Evolutionary conservation across 2,329 filamentous ascomycete genomes (phyloP).

Genomic region (Ophiosphaerella narmari): DNA sequence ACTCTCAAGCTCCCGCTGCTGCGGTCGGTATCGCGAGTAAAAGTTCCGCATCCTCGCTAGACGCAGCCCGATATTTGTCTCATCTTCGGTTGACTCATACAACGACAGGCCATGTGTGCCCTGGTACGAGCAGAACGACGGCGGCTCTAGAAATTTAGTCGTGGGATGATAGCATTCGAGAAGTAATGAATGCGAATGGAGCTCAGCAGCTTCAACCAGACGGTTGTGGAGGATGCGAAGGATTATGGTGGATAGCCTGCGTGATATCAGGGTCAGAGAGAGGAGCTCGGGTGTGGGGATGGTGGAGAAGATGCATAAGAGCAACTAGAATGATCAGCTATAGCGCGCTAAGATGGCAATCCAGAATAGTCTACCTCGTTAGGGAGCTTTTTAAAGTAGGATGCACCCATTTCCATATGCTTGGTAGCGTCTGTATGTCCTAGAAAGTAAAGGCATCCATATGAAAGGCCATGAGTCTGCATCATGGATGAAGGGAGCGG

Average conservation of each 20-base stretch:
- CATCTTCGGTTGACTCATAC: constrained; percentile 40
- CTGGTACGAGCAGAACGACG: constrained; percentile 69
- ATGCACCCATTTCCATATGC: constrained; percentile 25
- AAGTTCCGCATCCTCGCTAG: constrained; percentile 59
- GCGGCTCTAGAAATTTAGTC: constrained; percentile 69
- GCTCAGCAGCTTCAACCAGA: constrained; percentile 61
- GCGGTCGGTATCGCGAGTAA: constrained; percentile 74
- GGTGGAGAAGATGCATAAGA: constrained; percentile 50
- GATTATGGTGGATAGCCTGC: constrained; percentile 66
- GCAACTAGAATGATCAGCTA: constrained; percentile 40
- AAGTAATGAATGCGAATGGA: constrained; percentile 68
- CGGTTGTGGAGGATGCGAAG: constrained; percentile 68
- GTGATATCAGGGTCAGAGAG: constrained; percentile 62
- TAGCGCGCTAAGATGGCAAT: not conserved
- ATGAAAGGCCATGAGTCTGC: not conserved
- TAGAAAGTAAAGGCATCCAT: not conserved
- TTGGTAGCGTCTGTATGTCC: not conserved
- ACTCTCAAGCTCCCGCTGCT: constrained; percentile 58
- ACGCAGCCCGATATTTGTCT: constrained; percentile 30
- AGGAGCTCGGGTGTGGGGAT: constrained; percentile 53
- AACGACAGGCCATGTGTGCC: constrained; percentile 64
- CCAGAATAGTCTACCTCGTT: constrained; percentile 38
- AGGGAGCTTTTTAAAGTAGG: constrained; percentile 42
- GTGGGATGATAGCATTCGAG: constrained; percentile 80
- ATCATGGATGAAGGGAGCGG: constrained; percentile 21